Evolutionary conservation across 1,284 basidiomycete genomes (phyloP).

Genomic region (Tremellales sp.): DNA sequence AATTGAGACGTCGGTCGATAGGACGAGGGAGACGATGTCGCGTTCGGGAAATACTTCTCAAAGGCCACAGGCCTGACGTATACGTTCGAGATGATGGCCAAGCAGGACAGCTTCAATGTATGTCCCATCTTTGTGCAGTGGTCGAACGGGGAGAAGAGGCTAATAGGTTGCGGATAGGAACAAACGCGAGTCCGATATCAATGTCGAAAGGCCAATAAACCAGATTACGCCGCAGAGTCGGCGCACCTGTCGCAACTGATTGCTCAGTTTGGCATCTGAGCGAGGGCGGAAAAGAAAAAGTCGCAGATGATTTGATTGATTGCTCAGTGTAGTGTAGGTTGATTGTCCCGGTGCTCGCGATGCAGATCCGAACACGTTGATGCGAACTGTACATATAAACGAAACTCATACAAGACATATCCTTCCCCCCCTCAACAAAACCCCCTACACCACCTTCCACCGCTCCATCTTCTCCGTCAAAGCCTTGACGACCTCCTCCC

Average conservation of each 20-base stretch:
- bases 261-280: slow-evolving; percentile 2
- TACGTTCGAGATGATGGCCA: slow-evolving; percentile 83
- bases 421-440: not conserved
- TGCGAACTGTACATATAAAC: too few relatives aligned
- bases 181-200: slow-evolving; percentile 75
- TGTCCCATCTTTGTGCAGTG: slow-evolving; percentile 31
- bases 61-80: slow-evolving; percentile 66
- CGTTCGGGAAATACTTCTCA: slow-evolving; percentile 62
- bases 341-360: not conserved
- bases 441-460: slow-evolving; percentile 26
- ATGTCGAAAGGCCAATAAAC: slow-evolving; percentile 61
- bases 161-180: slow-evolving; percentile 55
- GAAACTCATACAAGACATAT: too few relatives aligned
- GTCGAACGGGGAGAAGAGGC: not conserved
- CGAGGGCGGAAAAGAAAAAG: too few relatives aligned
- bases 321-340: not conserved
- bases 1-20: slow-evolving; percentile 1
- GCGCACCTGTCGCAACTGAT: slow-evolving; percentile 57
- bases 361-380: too few relatives aligned
- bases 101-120: slow-evolving; percentile 81
- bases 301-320: not conserved
- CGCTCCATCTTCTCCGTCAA: slow-evolving; percentile 31
- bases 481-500: slow-evolving; percentile 27
- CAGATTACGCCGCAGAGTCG: slow-evolving; percentile 71
- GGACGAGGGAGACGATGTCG: slow-evolving; percentile 63